Evolutionary conservation across 306 rosid species (phyloP).

Genomic region (Macrotyloma uniflorum): DNA sequence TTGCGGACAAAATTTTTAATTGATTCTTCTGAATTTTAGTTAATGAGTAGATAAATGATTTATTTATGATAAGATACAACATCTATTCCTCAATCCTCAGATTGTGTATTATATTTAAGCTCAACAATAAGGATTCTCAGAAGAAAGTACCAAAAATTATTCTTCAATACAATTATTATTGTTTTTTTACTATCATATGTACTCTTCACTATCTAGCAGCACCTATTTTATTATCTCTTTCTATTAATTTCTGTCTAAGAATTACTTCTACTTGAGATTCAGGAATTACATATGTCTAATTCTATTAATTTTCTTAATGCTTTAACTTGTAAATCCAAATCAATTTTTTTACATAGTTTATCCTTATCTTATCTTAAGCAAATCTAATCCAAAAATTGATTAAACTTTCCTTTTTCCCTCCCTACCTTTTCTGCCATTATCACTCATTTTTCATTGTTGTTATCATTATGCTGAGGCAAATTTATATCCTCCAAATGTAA

Average conservation of each 20-base stretch:
- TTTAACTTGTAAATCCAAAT: background rate
- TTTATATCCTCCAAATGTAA: constrained; percentile 10
- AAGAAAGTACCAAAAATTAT: background rate
- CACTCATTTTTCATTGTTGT: background rate
- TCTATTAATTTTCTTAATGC: constrained; percentile 17
- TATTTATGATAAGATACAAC: constrained; percentile 11
- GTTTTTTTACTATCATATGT: background rate
- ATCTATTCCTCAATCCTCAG: background rate
- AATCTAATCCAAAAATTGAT: constrained; percentile 5
- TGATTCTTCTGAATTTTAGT: constrained; percentile 18
- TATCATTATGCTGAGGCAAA: constrained; percentile 2
- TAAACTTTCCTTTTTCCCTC: constrained; percentile 15
- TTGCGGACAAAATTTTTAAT: background rate
- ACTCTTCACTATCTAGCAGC: background rate
- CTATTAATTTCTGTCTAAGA: constrained; percentile 23
- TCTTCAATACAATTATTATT: background rate
- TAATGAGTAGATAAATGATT: background rate
- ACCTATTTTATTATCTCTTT: background rate
- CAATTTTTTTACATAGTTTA: constrained; percentile 3
- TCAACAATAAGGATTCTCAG: constrained; percentile 15
- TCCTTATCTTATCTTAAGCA: constrained; percentile 24
- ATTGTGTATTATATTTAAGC: constrained; percentile 3
- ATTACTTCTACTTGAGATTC: constrained; percentile 19
- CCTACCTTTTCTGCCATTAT: background rate
- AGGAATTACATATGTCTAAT: too few relatives aligned